Percentiles rank a stretch among this genome's conserved stretches.
Evolutionary conservation across 2,329 filamentous ascomycete species (phyloP).

Genomic region (Aspergillus sp.): DNA sequence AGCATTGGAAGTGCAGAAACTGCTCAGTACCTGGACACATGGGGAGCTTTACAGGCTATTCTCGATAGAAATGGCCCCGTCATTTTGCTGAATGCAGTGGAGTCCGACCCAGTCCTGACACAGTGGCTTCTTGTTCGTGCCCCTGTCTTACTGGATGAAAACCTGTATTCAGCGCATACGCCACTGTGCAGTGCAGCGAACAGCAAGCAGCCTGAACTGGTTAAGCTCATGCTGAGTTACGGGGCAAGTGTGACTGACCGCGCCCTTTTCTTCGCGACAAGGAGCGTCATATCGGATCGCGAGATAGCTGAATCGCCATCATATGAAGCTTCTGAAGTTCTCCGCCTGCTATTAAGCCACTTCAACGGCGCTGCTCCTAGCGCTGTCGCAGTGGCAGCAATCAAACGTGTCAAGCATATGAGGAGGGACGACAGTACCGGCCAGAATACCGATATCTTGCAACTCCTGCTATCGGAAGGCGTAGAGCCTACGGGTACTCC

Average conservation of each 20-base stretch:
- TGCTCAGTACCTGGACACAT: background rate
- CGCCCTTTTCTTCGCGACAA: no score
- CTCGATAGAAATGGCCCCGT: background rate
- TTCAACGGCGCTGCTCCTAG: background rate
- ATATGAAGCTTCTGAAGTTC: background rate
- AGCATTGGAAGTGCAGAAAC: background rate
- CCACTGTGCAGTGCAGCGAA: rapidly evolving
- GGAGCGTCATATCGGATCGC: no score
- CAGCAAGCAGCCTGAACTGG: background rate
- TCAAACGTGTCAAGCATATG: no score
- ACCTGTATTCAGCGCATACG: background rate
- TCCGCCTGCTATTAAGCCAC: background rate
- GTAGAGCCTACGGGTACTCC: background rate
- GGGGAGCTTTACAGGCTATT: background rate
- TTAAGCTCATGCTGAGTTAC: background rate
- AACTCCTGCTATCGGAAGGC: background rate
- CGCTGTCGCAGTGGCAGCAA: background rate
- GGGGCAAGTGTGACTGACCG: background rate
- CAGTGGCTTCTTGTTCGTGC: background rate
- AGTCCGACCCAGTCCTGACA: background rate
- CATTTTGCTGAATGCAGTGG: background rate
- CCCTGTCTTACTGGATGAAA: background rate
- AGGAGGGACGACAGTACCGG: no score
- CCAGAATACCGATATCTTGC: background rate
- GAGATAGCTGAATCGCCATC: no score